Evolutionary conservation across 2,329 filamentous ascomycete species (phyloP).

Genomic region (Diaporthe australafricana): DNA sequence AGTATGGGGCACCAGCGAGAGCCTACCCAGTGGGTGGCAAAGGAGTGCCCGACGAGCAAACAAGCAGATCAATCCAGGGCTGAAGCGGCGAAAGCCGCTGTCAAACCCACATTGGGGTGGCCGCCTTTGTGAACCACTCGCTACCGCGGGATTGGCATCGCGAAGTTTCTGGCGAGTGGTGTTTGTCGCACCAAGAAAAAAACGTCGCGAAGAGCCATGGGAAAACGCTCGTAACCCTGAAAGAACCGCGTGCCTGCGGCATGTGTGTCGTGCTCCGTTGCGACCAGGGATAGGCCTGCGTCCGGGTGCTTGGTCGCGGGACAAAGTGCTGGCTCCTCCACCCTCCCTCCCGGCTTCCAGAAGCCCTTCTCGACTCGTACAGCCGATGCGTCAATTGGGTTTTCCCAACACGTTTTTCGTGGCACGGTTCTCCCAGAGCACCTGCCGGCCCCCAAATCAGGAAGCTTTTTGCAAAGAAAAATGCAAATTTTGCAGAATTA

Average conservation of each 20-base stretch:
- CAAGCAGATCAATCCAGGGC: not conserved
- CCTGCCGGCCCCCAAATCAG: not conserved
- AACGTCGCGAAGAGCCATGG: not conserved
- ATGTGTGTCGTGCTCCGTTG: not conserved
- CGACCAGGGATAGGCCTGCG: slow-evolving; percentile 30
- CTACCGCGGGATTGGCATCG: not conserved
- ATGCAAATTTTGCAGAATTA: slow-evolving; percentile 7
- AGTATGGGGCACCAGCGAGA: not conserved
- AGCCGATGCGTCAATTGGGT: slow-evolving; percentile 13
- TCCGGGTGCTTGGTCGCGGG: slow-evolving; percentile 11
- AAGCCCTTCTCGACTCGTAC: slow-evolving; percentile 8
- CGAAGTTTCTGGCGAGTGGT: not conserved
- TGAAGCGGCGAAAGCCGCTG: slow-evolving; percentile 18
- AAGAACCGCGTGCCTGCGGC: not conserved
- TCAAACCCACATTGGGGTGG: slow-evolving; percentile 28
- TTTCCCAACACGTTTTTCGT: slow-evolving; percentile 7
- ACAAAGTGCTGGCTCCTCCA: not conserved
- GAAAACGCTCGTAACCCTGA: not conserved
- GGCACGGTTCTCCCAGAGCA: not conserved
- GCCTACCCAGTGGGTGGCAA: slow-evolving; percentile 22
- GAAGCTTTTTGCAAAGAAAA: not conserved
- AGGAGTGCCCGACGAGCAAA: slow-evolving; percentile 6
- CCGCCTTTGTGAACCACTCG: not conserved
- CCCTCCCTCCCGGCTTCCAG: slow-evolving; percentile 12
- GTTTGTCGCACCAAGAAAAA: not conserved